These are phyloP conservation scores for Russula virescens DNA, from an alignment of 768 basidiomycete genomes.

Conservation along the genomic window DNA sequence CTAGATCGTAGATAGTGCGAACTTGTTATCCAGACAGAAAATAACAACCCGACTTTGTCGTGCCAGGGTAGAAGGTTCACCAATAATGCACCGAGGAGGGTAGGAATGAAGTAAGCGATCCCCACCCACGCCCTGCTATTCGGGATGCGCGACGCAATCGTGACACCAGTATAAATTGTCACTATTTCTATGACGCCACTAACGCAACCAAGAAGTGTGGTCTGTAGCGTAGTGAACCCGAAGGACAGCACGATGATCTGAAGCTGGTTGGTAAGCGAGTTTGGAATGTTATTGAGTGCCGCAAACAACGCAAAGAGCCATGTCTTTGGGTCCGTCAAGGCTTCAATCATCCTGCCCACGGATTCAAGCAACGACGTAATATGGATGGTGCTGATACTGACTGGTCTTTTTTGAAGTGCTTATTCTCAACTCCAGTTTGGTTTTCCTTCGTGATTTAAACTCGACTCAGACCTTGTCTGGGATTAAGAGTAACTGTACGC, in stretches of 20 bases:
- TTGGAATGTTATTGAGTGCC: conserved; percentile 55
- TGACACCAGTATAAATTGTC: conserved; percentile 64
- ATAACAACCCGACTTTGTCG: conserved; percentile 60
- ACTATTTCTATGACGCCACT: conserved; percentile 61
- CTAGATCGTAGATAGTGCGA: conserved; percentile 15
- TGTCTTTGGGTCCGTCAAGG: conserved; percentile 62
- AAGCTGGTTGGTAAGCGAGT: conserved; percentile 60
- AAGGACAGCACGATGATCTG: conserved; percentile 61
- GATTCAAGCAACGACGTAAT: background rate
- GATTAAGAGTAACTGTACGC: background rate
- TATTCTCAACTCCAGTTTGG: conserved; percentile 80
- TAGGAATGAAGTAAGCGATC: conserved; percentile 55
- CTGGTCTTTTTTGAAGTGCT: conserved; percentile 77
- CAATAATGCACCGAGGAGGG: conserved; percentile 55
- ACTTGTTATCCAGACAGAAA: conserved; percentile 51
- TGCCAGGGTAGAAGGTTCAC: conserved; percentile 60
- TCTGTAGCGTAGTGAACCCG: conserved; percentile 58
- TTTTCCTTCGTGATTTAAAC: conserved; percentile 42
- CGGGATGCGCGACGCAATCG: conserved; percentile 46
- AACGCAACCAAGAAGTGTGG: conserved; percentile 64
- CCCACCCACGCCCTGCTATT: conserved; percentile 60
- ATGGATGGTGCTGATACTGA: conserved; percentile 33
- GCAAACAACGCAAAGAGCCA: conserved; percentile 72
- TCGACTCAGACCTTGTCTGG: background rate
- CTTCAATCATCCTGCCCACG: conserved; percentile 54